phyloP scores from a whole-genome alignment of 192 early-diverging fungal species.

The Umbelopsis vinacea region DNA sequence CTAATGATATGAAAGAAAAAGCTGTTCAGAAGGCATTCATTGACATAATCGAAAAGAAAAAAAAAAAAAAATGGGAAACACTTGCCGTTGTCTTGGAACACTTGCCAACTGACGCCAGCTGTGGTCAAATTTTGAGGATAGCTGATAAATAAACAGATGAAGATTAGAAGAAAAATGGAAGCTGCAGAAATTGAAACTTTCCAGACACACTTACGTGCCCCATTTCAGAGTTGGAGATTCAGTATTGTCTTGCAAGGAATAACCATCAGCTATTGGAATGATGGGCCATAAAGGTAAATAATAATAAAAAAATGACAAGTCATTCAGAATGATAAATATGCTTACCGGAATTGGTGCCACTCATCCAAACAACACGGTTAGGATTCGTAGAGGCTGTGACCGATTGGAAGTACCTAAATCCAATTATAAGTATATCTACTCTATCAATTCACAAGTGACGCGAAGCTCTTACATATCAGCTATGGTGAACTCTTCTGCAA shows the following conservation, averaged over 20 bases:
- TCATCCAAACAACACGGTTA: conserved; percentile 26
- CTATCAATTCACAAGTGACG: background rate
- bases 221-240: background rate
- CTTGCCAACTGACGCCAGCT: conserved; percentile 25
- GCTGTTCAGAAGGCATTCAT: no score
- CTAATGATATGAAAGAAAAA: background rate
- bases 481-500: conserved; percentile 31
- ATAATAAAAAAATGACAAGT: background rate
- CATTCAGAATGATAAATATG: no score
- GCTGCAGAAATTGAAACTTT: background rate
- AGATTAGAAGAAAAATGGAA: background rate
- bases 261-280: background rate
- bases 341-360: background rate
- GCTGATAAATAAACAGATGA: background rate
- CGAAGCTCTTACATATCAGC: conserved; percentile 18
- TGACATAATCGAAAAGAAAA: no score
- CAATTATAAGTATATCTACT: background rate
- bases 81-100: conserved; percentile 20
- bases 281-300: background rate
- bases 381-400: conserved; percentile 27
- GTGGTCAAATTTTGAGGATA: conserved; percentile 25
- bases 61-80: no score
- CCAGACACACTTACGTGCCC: conserved; percentile 1
- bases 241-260: conserved; percentile 10
- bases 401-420: conserved; percentile 25